These are phyloP conservation scores for Novymonas esmeraldas DNA, from an alignment of 208 protist genomes.

Conservation along the genomic window DNA sequence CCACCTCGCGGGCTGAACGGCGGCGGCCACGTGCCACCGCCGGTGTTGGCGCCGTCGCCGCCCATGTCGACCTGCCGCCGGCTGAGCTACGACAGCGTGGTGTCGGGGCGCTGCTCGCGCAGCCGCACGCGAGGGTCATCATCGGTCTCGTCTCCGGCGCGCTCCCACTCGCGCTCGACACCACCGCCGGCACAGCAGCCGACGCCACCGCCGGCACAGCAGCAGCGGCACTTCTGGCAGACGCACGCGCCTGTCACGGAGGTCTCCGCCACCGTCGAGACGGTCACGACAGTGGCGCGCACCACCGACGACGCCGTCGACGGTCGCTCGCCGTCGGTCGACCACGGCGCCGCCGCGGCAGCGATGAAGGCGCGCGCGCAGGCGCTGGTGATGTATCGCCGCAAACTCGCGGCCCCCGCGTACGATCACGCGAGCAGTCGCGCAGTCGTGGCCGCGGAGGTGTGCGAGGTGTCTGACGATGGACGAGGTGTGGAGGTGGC, in stretches of 20 bases:
- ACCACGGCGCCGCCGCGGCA: background rate
- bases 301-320: too few species aligned
- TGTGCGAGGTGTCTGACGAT: too few species aligned
- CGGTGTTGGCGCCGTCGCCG: slow-evolving; percentile 19
- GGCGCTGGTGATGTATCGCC: slow-evolving; percentile 3
- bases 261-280: background rate
- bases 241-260: background rate
- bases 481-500: too few species aligned
- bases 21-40: background rate
- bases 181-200: too few species aligned
- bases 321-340: slow-evolving; percentile 2
- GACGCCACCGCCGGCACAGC: too few species aligned
- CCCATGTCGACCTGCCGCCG: slow-evolving; percentile 29
- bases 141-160: background rate
- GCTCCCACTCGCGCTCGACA: background rate
- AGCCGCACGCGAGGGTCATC: slow-evolving; percentile 4
- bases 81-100: slow-evolving; percentile 30
- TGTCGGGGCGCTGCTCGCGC: slow-evolving; percentile 18
- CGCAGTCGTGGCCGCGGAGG: too few species aligned
- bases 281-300: too few species aligned
- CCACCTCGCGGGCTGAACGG: too few species aligned
- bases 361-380: too few species aligned
- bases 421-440: too few species aligned
- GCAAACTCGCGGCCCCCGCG: too few species aligned
- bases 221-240: slow-evolving; percentile 11